Evolutionary conservation across 345 rosid species (phyloP), one percentile per base, ranked within the genome.

Genomic region (Mangifera indica): DNA sequence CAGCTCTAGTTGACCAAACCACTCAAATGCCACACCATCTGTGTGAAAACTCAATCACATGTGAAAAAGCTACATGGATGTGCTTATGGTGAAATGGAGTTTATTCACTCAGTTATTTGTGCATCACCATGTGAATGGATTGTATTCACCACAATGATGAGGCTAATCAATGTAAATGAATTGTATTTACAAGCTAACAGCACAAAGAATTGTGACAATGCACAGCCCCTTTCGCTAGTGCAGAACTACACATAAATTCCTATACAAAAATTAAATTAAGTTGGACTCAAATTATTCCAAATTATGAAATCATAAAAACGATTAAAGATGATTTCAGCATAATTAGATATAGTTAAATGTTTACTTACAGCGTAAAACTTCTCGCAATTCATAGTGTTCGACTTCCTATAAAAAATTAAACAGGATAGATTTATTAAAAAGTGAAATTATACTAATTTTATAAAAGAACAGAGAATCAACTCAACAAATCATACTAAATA

Each of bases 291-390:
- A 63, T 25, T 48, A 22, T 76, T 26, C 14, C 11, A 12, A 58
- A 24, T 2, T 20, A 51, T 18, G 48, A 42, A 77, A 37, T 52
- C 52, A 63, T 34, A 63, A 60, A n/a, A 2, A 49, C 32, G 58
- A 61, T 20, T 9, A 59, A 66, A 53, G 32, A 22, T 26, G 48
- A 34, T 17, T 7, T 52, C 5, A n/a, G 22, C 34, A 67, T 20
- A 17, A 26, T n/a, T 55, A 25, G 48, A 48, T 11, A 25, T 12
- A 70, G 59, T 63, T 56, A 17, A 74, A 77, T 25, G 51, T 53
- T 37, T 51, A 85, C 96, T 87, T 76, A 92, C 99, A 92, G 56
- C 91, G 89, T 22, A 95, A 78, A 75, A 92, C 97, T 79, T 95
- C 98, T 24, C 91, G 84, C 59, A 92, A 82, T 87, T 95, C 91